Percentiles rank a stretch among this genome's conserved stretches.
phyloP scores from a whole-genome alignment of 1,284 basidiomycete genomes.

The Sutorius eximius region DNA sequence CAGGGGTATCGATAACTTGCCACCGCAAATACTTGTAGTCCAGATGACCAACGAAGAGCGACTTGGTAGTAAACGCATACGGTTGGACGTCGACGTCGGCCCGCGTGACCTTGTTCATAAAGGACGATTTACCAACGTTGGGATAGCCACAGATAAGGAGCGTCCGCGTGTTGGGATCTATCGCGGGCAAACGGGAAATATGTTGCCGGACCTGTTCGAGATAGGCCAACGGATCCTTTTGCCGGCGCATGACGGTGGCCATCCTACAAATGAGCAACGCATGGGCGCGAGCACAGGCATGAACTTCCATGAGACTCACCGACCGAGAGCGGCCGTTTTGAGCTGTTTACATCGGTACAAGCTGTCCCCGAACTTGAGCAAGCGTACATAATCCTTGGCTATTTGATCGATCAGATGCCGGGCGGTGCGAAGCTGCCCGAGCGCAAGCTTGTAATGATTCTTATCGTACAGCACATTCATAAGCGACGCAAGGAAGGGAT shows the following conservation, averaged over 20 bases:
- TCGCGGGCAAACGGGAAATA: slow-evolving; percentile 92
- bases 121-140: slow-evolving; percentile 96
- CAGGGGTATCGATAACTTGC: slow-evolving; percentile 97
- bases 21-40: slow-evolving; percentile 97
- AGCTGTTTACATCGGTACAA: slow-evolving; percentile 96
- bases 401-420: slow-evolving; percentile 94
- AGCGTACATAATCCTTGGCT: slow-evolving; percentile 91
- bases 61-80: slow-evolving; percentile 97
- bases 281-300: slow-evolving; percentile 1
- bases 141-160: slow-evolving; percentile 96
- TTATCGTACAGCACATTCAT: slow-evolving; percentile 98
- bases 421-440: slow-evolving; percentile 92
- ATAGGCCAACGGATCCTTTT: slow-evolving; percentile 95
- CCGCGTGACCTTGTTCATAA: slow-evolving; percentile 97
- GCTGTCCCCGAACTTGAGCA: slow-evolving; percentile 95
- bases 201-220: slow-evolving; percentile 97
- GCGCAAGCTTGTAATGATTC: slow-evolving; percentile 96
- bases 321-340: slow-evolving; percentile 91
- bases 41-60: slow-evolving; percentile 93
- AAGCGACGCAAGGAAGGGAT: slow-evolving; percentile 90
- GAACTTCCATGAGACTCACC: slow-evolving; percentile 48
- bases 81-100: slow-evolving; percentile 98
- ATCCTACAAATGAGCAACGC: slow-evolving; percentile 51
- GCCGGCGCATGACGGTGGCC: slow-evolving; percentile 95
- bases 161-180: slow-evolving; percentile 96